Percentiles rank a stretch among this genome's conserved stretches.
These are phyloP conservation scores for Rubus parviflorus DNA, from an alignment of 306 rosid genomes.

Conservation along the genomic window DNA sequence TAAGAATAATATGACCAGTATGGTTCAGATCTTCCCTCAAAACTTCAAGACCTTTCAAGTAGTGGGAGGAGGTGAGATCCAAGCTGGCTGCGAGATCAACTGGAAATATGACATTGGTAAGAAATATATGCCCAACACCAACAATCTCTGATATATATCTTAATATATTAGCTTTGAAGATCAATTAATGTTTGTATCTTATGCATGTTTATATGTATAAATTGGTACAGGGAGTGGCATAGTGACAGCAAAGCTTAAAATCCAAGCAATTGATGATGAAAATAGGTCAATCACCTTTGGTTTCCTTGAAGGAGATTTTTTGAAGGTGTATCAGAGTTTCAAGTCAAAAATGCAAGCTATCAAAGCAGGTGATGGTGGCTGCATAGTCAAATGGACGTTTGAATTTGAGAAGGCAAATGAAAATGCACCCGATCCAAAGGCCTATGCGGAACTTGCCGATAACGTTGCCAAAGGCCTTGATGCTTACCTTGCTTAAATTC, in stretches of 20 bases:
- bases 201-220: background rate
- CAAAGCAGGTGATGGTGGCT: background rate
- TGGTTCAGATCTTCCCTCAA: slow-evolving; percentile 25
- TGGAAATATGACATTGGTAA: slow-evolving; percentile 18
- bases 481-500: slow-evolving; percentile 8
- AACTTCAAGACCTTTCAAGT: slow-evolving; percentile 16
- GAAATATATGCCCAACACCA: background rate
- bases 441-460: slow-evolving; percentile 1
- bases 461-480: slow-evolving; percentile 29
- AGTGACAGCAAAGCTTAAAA: background rate
- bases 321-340: slow-evolving; percentile 4
- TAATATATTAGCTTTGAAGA: background rate
- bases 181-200: background rate
- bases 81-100: background rate
- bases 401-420: slow-evolving; percentile 28
- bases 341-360: background rate
- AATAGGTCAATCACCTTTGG: background rate
- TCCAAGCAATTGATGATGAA: slow-evolving; percentile 6
- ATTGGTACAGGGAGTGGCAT: slow-evolving; percentile 5
- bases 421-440: slow-evolving; percentile 19
- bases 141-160: background rate
- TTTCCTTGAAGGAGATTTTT: slow-evolving; percentile 12
- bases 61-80: slow-evolving; percentile 14
- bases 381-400: slow-evolving; percentile 19
- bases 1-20: slow-evolving; percentile 10